Evolutionary conservation across 306 rosid species (phyloP), one percentile per base, ranked within the genome.

Genomic region (Phaseolus lunatus): DNA sequence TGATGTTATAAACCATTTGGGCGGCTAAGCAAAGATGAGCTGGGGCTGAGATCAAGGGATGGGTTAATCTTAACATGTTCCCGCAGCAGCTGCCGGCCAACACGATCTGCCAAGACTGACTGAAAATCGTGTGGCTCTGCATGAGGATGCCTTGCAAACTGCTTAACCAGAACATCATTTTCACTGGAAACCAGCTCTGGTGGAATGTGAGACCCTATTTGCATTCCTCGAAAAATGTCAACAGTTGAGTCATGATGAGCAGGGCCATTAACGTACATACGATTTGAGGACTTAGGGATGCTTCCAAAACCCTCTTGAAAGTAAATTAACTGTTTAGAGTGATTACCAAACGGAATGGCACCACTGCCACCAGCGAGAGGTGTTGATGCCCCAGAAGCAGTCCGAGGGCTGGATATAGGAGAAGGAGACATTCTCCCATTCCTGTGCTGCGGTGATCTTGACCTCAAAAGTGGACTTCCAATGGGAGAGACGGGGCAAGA

Each of bases 401-500:
- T 91, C 22, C 89, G 91, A 12, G 99, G 99, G 85, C 98, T 96
- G 74, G 97, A 96, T 83, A 96, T 96, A 23, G 97, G 99, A 77
- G 98, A 92, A 64, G 99, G 96, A 59, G 99, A 96, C 92, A 89
- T 84, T 85, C 86, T 86, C 39, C 97, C 98, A 86, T 87, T 92
- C 78, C 88, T 78, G 85, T 87, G 94, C 70, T 91, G 91, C n/a
- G 99, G 96, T 20, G 98, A 96, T 82, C 92, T 91, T 66, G 99
- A 89, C 85, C 87, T 84, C 87, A 90, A 86, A 83, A 91, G 95
- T 80, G 99, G 99, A 89, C 99, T 96, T 86, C 97, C 99, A 24
- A 92, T 87, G 64, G 99, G 99, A 52, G 99, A 96, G 73, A 96
- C 98, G 3, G 97, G 99, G 82, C 99, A 96, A 77, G 99, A 96